Conservation (phyloP, 2,329 filamentous ascomycete genomes). For the Elsinoe fawcettii region DNA sequence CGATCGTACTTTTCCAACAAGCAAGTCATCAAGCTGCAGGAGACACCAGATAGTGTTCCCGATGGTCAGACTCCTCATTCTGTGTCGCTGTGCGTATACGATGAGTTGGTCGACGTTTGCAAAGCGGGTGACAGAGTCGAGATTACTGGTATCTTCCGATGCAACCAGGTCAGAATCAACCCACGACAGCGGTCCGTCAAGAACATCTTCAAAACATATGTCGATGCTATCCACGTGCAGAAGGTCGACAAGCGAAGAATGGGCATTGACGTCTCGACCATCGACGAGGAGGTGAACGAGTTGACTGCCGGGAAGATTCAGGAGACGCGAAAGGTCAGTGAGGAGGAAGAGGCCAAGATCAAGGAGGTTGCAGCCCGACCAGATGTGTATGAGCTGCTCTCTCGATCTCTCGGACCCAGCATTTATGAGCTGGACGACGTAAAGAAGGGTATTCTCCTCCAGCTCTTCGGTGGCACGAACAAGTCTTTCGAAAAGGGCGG, state of each 20-base stretch:
- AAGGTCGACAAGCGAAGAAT: constrained; percentile 94
- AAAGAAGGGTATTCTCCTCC: constrained; percentile 94
- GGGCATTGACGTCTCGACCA: constrained; percentile 81
- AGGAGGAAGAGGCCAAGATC: constrained; percentile 87
- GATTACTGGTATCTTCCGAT: constrained; percentile 94
- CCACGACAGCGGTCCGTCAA: constrained; percentile 88
- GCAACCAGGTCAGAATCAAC: constrained; percentile 87
- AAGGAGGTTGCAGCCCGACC: constrained; percentile 66
- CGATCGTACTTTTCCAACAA: constrained; percentile 92
- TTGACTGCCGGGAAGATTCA: constrained; percentile 64
- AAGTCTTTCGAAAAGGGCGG: constrained; percentile 96
- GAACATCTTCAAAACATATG: constrained; percentile 94
- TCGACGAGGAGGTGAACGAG: constrained; percentile 74
- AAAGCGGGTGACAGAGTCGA: constrained; percentile 95
- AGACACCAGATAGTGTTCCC: constrained; percentile 90
- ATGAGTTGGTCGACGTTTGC: constrained; percentile 94
- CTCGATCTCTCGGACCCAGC: constrained; percentile 84
- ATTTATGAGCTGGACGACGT: constrained; percentile 98
- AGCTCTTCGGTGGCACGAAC: constrained; percentile 95
- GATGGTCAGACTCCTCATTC: constrained; percentile 96
- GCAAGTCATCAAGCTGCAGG: constrained; percentile 96
- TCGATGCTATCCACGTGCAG: constrained; percentile 90
- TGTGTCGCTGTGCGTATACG: constrained; percentile 91
- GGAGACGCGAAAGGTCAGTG: constrained; percentile 71
- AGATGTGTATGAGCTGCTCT: constrained; percentile 88